Evolutionary conservation across 129 eudicot genomes (phyloP).

Genomic region (Flaveria brownii): DNA sequence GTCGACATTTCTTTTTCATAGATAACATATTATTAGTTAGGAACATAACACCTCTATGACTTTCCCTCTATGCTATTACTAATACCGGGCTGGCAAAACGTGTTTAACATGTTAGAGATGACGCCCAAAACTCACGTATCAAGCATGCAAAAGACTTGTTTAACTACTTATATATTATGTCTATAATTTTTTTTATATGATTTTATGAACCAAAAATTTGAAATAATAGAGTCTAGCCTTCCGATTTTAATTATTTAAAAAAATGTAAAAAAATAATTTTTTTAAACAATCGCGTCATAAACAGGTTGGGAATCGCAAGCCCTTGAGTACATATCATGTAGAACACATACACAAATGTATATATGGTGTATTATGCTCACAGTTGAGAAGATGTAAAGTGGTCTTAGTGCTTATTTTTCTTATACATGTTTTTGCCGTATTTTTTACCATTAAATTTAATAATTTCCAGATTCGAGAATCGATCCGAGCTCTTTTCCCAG

Average conservation of each 20-base stretch:
- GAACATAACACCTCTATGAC: not conserved
- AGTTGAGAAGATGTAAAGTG: conserved; percentile 3
- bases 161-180: too few relatives aligned
- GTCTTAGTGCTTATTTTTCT: conserved; percentile 8
- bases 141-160: too few relatives aligned
- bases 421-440: conserved; percentile 9
- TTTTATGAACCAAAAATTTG: too few relatives aligned
- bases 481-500: conserved; percentile 96
- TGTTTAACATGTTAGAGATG: too few relatives aligned
- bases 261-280: too few relatives aligned
- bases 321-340: not conserved
- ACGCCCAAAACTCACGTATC: too few relatives aligned
- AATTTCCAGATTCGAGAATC: conserved; percentile 84
- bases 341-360: not conserved
- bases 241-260: too few relatives aligned
- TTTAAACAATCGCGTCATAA: too few relatives aligned
- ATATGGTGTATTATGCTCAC: not conserved
- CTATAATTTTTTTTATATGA: too few relatives aligned
- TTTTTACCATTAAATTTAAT: conserved; percentile 21
- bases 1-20: not conserved
- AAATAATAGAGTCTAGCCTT: too few relatives aligned
- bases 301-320: too few relatives aligned
- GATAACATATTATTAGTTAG: conserved; percentile 1
- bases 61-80: not conserved
- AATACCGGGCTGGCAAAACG: too few relatives aligned